Conservation (phyloP, 176 grass and related monocot genomes). For the Panicum miliaceum region DNA sequence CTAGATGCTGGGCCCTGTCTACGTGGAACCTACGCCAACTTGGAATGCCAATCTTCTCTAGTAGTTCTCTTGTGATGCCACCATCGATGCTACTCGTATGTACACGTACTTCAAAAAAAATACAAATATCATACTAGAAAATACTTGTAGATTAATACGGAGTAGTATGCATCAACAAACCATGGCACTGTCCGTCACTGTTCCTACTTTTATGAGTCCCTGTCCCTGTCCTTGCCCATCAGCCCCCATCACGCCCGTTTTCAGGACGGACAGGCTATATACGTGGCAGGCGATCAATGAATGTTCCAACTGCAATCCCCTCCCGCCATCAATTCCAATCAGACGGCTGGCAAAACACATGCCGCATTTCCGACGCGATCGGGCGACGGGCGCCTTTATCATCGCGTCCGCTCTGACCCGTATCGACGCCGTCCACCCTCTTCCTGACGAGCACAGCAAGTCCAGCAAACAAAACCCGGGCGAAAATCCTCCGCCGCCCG, state of each 20-base stretch:
- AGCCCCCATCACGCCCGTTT: not conserved
- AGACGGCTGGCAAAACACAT: not conserved
- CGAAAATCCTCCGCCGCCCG: not conserved
- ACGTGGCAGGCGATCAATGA: not conserved
- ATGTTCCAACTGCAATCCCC: not conserved
- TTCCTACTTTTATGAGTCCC: not conserved
- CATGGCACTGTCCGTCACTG: too few species aligned
- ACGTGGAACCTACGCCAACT: too few species aligned
- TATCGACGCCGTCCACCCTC: not conserved
- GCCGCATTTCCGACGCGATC: not conserved
- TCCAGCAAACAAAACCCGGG: conserved; percentile 5
- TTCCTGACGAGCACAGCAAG: not conserved
- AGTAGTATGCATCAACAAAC: too few species aligned
- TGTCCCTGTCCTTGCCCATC: not conserved
- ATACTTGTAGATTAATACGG: too few species aligned
- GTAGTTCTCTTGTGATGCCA: too few species aligned
- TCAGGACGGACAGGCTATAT: not conserved
- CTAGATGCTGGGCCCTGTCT: too few species aligned
- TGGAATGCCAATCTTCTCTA: too few species aligned
- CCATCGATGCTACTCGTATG: too few species aligned
- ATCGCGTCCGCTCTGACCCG: not conserved
- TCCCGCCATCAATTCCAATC: not conserved
- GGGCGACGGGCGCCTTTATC: not conserved
- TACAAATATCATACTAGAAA: too few species aligned
- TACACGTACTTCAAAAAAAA: too few species aligned